Conservation (phyloP, 2,329 filamentous ascomycete species). For the Claviceps purpurea region DNA sequence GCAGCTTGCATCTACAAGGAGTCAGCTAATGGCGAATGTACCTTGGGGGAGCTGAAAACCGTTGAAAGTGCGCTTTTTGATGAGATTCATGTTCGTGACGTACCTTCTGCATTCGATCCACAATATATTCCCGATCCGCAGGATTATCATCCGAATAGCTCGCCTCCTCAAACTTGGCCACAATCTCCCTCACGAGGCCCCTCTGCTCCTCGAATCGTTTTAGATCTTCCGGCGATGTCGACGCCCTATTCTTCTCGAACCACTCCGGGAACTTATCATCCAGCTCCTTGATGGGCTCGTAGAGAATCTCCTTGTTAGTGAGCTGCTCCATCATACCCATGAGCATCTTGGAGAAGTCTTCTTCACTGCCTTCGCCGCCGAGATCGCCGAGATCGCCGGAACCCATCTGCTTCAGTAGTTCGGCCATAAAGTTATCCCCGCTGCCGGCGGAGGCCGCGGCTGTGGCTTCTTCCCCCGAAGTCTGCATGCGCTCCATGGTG, state of each 20-base stretch:
- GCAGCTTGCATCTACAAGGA: constrained; percentile 78
- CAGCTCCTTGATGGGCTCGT: constrained; percentile 97
- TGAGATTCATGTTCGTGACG: constrained; percentile 12
- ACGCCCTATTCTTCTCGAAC: constrained; percentile 64
- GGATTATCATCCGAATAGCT: constrained; percentile 73
- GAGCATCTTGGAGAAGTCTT: constrained; percentile 88
- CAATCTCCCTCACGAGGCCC: constrained; percentile 69
- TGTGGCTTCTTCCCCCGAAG: constrained; percentile 72
- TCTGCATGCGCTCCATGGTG: constrained; percentile 94
- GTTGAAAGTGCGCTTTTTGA: neutral
- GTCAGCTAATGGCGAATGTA: neutral
- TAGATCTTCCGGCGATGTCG: constrained; percentile 56
- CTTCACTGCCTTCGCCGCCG: constrained; percentile 50
- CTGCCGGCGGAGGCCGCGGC: constrained; percentile 57
- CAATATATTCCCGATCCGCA: constrained; percentile 78
- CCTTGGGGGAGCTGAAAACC: neutral
- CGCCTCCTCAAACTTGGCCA: constrained; percentile 71
- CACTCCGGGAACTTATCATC: constrained; percentile 84
- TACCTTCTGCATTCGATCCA: constrained; percentile 96
- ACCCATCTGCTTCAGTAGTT: constrained; percentile 74
- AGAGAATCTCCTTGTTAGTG: constrained; percentile 94
- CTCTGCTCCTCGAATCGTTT: constrained; percentile 73
- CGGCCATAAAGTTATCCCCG: constrained; percentile 71
- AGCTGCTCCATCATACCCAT: constrained; percentile 98
- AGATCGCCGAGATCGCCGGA: constrained; percentile 36